Evolutionary conservation across 176 grass and related monocot genomes (phyloP), one percentile per base, ranked within the genome.

Genomic region (Oryza punctata): DNA sequence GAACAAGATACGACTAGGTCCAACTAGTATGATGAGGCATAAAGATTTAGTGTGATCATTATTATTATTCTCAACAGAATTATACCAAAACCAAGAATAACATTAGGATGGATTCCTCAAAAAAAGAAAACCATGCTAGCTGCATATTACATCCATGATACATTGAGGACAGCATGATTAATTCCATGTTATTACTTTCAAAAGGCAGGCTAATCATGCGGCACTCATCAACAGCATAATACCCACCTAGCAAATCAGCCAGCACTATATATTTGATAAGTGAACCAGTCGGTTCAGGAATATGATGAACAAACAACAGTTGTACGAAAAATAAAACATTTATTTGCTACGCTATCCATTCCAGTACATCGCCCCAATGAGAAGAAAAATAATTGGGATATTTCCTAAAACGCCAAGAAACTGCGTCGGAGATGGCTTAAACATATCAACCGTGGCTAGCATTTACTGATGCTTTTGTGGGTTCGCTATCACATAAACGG

Each of bases 41-140:
- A 75, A 83, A 64, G 16, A 68, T 75, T 52, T 29, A 45, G 21
- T 32, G 19, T 6, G 41, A 44, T 49, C 26, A 83, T 76, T 88
- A 65, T 76, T 88, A 65, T 68, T 91, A 46, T 54, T 84, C 54
- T 46, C 29, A 85, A 66, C 24, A 63, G 49, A 85, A 73, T 28
- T 57, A 78, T 14, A 18, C 50, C 19, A 57, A 21, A 18, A 57
- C 57, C 57, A 61, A 61, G 57, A 24, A 59, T 9, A 59, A 59
- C 54, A 18, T 57, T 1, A 59, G 18, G 18, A 21, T 57, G 18
- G 50, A 57, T 59, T 59, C 15, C 47, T 52, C 15, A 2, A n/a
- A n/a, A n/a, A 60, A 44, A 67, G 26, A 72, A 10, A 78, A 3
- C 76, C 52, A n/a, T 29, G 15, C 59, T 78, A 82, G 64, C 70